Percentiles rank a stretch among this genome's conserved stretches.
These are phyloP conservation scores for Suhomyces wounanorum DNA, from an alignment of 1,139 yeast genomes.

Conservation along the genomic window DNA sequence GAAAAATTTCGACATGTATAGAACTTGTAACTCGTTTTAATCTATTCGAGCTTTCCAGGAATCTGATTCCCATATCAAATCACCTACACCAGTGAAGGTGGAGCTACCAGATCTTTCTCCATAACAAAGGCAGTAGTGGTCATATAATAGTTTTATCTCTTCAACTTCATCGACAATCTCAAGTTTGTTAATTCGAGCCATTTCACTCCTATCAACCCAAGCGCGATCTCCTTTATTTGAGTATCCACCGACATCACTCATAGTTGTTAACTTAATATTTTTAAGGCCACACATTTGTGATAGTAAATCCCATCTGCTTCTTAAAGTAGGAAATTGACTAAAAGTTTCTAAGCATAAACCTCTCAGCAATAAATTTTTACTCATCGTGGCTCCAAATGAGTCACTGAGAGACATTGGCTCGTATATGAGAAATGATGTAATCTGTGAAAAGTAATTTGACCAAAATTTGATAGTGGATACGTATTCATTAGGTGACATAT, in stretches of 20 bases:
- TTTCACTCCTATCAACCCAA: slow-evolving; percentile 55
- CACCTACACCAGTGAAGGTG: slow-evolving; percentile 12
- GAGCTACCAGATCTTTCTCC: slow-evolving; percentile 17
- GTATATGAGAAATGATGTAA: slow-evolving; percentile 58
- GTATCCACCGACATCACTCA: slow-evolving; percentile 60
- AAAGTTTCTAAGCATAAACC: slow-evolving; percentile 72
- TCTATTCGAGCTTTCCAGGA: neutral
- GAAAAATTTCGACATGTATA: too few species aligned
- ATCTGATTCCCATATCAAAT: slow-evolving; percentile 13
- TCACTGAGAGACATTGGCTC: slow-evolving; percentile 83
- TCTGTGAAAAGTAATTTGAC: slow-evolving; percentile 23
- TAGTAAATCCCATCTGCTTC: slow-evolving; percentile 46
- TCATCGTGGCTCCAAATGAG: slow-evolving; percentile 82
- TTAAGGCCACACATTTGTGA: slow-evolving; percentile 23
- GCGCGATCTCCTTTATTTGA: slow-evolving; percentile 10
- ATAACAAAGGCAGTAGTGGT: slow-evolving; percentile 67
- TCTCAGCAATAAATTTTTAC: slow-evolving; percentile 63
- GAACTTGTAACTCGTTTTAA: too few species aligned
- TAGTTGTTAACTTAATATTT: slow-evolving; percentile 45
- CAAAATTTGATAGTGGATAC: slow-evolving; percentile 50
- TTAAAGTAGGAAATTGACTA: slow-evolving; percentile 36
- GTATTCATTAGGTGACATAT: slow-evolving; percentile 62
- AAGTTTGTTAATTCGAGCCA: slow-evolving; percentile 54
- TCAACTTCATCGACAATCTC: slow-evolving; percentile 91
- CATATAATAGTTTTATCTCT: slow-evolving; percentile 71